These are phyloP conservation scores for Candida freyschussii DNA, from an alignment of 1,139 yeast species.

Conservation along the genomic window DNA sequence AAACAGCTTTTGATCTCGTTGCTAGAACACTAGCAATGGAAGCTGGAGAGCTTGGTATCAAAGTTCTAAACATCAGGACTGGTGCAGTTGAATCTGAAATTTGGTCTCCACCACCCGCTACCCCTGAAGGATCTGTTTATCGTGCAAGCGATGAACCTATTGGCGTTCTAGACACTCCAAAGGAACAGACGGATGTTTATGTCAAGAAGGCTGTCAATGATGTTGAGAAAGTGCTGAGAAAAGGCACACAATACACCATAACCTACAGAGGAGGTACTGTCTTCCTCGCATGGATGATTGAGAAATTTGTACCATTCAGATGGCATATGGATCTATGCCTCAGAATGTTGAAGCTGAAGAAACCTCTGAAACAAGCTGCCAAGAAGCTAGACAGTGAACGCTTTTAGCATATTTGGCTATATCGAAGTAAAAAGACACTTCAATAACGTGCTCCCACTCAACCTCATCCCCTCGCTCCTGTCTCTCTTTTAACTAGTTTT, in stretches of 20 bases:
- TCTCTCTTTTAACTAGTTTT: too few relatives aligned
- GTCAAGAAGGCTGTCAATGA: conserved; percentile 9
- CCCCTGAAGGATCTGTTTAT: conserved; percentile 41
- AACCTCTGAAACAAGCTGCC: too few relatives aligned
- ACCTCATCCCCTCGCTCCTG: too few relatives aligned
- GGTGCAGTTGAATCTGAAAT: conserved; percentile 61
- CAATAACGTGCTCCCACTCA: too few relatives aligned
- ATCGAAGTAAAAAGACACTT: too few relatives aligned
- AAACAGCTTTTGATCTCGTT: conserved; percentile 69
- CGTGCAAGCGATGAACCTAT: conserved; percentile 7
- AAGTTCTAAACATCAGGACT: conserved; percentile 61
- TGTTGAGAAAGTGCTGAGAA: conserved; percentile 10
- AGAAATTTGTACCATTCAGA: conserved; percentile 6
- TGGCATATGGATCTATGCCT: neutral
- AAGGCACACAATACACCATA: conserved; percentile 3
- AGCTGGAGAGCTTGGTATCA: conserved; percentile 64
- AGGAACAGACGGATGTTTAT: conserved; percentile 9
- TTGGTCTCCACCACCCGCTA: conserved; percentile 44
- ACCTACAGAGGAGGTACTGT: conserved; percentile 11
- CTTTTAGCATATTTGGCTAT: too few relatives aligned
- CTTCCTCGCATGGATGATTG: conserved; percentile 7
- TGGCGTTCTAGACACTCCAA: neutral
- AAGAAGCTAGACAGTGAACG: too few relatives aligned
- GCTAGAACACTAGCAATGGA: conserved; percentile 59
- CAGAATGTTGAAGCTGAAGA: neutral